phyloP scores from a whole-genome alignment of 2,329 filamentous ascomycete genomes.

The Penicillium sp. region DNA sequence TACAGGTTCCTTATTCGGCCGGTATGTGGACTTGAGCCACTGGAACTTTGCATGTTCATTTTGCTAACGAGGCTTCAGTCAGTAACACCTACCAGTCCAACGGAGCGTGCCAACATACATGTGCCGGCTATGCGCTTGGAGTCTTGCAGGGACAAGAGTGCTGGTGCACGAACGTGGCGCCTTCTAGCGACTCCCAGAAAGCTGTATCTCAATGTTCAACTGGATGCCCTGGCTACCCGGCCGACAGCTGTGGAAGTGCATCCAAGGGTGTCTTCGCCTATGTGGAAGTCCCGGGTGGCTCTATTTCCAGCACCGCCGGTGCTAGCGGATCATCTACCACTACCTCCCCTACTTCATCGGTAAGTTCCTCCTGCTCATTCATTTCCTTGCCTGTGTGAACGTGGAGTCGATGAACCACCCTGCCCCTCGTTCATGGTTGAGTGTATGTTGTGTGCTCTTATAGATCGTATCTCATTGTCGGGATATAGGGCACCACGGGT shows the following conservation, averaged over 20 bases:
- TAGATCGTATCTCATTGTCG: conserved; percentile 15
- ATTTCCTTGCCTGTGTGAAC: not conserved
- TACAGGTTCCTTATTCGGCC: conserved; percentile 38
- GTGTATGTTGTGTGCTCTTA: conserved; percentile 7
- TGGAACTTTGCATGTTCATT: not conserved
- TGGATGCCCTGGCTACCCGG: conserved; percentile 45
- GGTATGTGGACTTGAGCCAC: conserved; percentile 29
- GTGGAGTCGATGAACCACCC: not conserved
- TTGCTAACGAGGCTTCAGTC: conserved; percentile 24
- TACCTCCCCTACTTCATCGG: conserved; percentile 25
- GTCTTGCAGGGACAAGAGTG: conserved; percentile 44
- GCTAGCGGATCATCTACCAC: conserved; percentile 16
- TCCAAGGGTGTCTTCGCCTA: conserved; percentile 42
- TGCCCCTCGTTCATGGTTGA: conserved; percentile 5
- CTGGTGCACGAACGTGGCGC: conserved; percentile 48
- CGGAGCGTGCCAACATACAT: conserved; percentile 40
- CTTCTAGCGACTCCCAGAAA: conserved; percentile 33
- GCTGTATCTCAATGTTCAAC: conserved; percentile 33
- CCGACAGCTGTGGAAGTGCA: conserved; percentile 43
- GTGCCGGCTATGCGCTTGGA: conserved; percentile 43
- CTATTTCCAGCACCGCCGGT: conserved; percentile 31
- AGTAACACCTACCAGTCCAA: conserved; percentile 43
- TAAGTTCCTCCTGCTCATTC: conserved; percentile 12
- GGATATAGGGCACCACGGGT: conserved; percentile 18
- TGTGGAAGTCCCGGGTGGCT: conserved; percentile 33